phyloP scores from a whole-genome alignment of 2,329 filamentous ascomycete species.

The Talaromyces sp. region DNA sequence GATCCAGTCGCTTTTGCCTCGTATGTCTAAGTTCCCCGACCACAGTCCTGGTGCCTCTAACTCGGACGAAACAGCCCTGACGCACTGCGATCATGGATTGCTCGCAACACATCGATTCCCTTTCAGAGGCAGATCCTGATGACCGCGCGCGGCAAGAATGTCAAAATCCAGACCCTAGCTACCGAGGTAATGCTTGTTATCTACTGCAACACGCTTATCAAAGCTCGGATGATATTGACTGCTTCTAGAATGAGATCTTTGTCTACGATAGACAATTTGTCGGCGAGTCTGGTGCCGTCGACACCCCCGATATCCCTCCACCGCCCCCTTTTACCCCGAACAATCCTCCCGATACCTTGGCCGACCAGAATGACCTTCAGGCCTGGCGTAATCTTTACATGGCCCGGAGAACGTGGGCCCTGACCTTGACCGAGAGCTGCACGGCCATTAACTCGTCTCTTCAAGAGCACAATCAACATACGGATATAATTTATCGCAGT shows the following conservation, averaged over 20 bases:
- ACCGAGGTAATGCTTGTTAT: conserved; percentile 60
- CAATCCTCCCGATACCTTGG: conserved; percentile 70
- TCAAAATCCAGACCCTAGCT: conserved; percentile 73
- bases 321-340: conserved; percentile 56
- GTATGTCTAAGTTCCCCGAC: conserved; percentile 45
- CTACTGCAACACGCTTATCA: neutral
- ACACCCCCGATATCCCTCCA: conserved; percentile 50
- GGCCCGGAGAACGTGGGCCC: conserved; percentile 73
- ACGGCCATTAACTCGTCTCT: conserved; percentile 58
- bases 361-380: conserved; percentile 71
- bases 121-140: conserved; percentile 78
- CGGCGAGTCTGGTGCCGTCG: conserved; percentile 37
- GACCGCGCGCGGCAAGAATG: conserved; percentile 76
- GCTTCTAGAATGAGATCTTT: conserved; percentile 73
- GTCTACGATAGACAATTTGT: conserved; percentile 82
- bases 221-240: neutral
- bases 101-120: conserved; percentile 67
- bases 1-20: conserved; percentile 71
- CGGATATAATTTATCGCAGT: conserved; percentile 62
- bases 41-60: conserved; percentile 3
- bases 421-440: conserved; percentile 65
- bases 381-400: conserved; percentile 89
- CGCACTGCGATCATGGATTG: conserved; percentile 76
- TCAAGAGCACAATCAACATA: conserved; percentile 47
- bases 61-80: conserved; percentile 59